Percentiles rank a stretch among this genome's conserved stretches.
Conservation (phyloP, 345 rosid species). For the Aurinia saxatilis region DNA sequence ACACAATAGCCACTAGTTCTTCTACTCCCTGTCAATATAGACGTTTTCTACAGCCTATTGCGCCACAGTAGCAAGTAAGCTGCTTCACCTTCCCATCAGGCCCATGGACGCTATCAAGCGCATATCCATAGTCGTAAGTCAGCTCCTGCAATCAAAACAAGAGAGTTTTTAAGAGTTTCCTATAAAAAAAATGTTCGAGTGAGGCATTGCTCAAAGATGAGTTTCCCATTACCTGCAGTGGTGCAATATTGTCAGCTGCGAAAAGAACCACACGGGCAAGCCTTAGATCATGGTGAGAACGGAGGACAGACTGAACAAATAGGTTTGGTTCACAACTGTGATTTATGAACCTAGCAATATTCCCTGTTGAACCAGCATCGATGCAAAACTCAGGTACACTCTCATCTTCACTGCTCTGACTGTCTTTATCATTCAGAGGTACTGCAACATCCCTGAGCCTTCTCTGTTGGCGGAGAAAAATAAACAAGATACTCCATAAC, state of each 20-base stretch:
- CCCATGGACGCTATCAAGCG: constrained; percentile 62
- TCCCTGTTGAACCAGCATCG: constrained; percentile 80
- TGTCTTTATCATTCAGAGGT: constrained; percentile 18
- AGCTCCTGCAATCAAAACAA: constrained; percentile 51
- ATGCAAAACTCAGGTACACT: constrained; percentile 79
- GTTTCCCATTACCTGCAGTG: constrained; percentile 56
- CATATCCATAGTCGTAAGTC: constrained; percentile 85
- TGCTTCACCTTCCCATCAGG: constrained; percentile 66
- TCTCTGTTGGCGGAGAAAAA: constrained; percentile 42
- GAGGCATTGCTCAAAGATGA: background rate
- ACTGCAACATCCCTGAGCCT: constrained; percentile 46
- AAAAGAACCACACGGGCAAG: constrained; percentile 84
- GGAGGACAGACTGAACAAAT: constrained; percentile 80
- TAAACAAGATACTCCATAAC: background rate
- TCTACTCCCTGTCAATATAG: constrained; percentile 38
- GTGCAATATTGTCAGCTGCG: constrained; percentile 94
- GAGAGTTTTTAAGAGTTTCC: background rate
- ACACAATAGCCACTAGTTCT: background rate
- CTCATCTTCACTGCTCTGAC: constrained; percentile 41
- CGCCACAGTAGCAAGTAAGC: constrained; percentile 76
- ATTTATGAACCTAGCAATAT: constrained; percentile 81
- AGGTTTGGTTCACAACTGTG: constrained; percentile 96
- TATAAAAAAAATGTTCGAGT: background rate
- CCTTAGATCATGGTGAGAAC: constrained; percentile 69
- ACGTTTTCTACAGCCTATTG: constrained; percentile 60